These are phyloP conservation scores for Candida gorgasii DNA, from an alignment of 805 yeast species.

Conservation along the genomic window DNA sequence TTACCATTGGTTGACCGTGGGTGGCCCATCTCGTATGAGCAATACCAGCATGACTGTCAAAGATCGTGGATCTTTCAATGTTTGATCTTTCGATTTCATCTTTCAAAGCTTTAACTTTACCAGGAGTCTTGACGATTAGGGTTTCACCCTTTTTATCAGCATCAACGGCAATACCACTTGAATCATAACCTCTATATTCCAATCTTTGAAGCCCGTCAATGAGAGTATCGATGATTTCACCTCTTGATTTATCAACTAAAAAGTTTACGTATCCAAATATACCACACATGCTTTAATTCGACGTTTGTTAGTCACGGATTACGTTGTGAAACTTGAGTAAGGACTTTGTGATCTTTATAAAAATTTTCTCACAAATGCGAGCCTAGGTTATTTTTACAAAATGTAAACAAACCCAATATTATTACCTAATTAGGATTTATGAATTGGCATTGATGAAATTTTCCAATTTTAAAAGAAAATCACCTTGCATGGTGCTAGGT, in stretches of 20 bases:
- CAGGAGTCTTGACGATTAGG: conserved; percentile 77
- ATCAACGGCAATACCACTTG: conserved; percentile 94
- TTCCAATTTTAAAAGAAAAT: background rate
- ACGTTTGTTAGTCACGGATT: background rate
- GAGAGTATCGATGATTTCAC: conserved; percentile 86
- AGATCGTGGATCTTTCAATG: conserved; percentile 61
- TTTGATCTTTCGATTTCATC: conserved; percentile 54
- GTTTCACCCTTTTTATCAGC: conserved; percentile 78
- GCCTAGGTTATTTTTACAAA: conserved; percentile 7
- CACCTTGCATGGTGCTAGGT: background rate
- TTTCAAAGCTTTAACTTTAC: conserved; percentile 84
- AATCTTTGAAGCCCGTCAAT: conserved; percentile 82
- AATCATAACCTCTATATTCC: conserved; percentile 98
- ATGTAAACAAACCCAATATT: conserved; percentile 11
- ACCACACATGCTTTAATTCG: conserved; percentile 56
- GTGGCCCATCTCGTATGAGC: conserved; percentile 99
- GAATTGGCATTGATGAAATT: background rate
- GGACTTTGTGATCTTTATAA: conserved; percentile 10
- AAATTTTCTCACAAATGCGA: conserved; percentile 9
- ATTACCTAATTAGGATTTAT: conserved; percentile 10
- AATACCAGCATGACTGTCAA: conserved; percentile 88
- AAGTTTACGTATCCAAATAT: conserved; percentile 97
- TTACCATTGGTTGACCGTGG: conserved; percentile 87
- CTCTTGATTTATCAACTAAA: conserved; percentile 87
- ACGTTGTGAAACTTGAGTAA: background rate